Conservation (phyloP, 495 filamentous ascomycete species). For the Tetracladium setigerum region DNA sequence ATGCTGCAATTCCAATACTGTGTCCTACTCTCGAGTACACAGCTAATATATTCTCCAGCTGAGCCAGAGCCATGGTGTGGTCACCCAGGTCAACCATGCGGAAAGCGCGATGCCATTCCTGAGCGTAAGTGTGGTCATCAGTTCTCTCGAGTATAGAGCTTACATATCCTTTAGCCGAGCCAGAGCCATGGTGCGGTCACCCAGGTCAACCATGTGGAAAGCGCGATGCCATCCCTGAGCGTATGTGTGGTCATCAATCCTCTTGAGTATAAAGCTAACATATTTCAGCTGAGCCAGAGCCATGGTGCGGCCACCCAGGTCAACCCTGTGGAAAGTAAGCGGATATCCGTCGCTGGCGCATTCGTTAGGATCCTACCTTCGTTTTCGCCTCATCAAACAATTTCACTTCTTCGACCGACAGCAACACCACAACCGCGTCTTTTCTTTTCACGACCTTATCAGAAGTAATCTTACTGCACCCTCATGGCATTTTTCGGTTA, state of each 20-base stretch:
- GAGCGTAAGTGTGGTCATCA: slow-evolving; percentile 20
- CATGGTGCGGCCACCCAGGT: slow-evolving; percentile 14
- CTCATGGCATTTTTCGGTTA: too few relatives aligned
- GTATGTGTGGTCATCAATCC: slow-evolving; percentile 23
- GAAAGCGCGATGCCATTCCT: slow-evolving; percentile 22
- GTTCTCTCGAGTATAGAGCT: too few relatives aligned
- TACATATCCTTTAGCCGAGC: slow-evolving; percentile 13
- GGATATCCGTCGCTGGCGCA: slow-evolving; percentile 26
- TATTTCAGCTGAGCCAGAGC: slow-evolving; percentile 19
- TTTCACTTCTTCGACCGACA: background rate
- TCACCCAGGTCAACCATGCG: slow-evolving; percentile 26
- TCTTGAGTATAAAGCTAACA: too few relatives aligned
- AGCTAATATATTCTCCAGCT: slow-evolving; percentile 6
- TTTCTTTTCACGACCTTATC: slow-evolving; percentile 1
- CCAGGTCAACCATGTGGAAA: slow-evolving; percentile 29
- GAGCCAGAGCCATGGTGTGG: slow-evolving; percentile 24
- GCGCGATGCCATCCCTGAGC: slow-evolving; percentile 16
- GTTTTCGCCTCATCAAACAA: background rate
- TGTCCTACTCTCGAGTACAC: too few relatives aligned
- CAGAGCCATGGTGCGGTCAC: slow-evolving; percentile 23
- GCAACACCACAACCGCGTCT: too few relatives aligned
- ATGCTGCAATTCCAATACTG: too few relatives aligned
- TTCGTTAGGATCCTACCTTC: slow-evolving; percentile 7
- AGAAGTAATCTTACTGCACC: too few relatives aligned
- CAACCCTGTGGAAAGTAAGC: slow-evolving; percentile 26